Base-by-base conservation (phyloP, 106 monocot genomes). In the Triglochin maritima region DNA sequence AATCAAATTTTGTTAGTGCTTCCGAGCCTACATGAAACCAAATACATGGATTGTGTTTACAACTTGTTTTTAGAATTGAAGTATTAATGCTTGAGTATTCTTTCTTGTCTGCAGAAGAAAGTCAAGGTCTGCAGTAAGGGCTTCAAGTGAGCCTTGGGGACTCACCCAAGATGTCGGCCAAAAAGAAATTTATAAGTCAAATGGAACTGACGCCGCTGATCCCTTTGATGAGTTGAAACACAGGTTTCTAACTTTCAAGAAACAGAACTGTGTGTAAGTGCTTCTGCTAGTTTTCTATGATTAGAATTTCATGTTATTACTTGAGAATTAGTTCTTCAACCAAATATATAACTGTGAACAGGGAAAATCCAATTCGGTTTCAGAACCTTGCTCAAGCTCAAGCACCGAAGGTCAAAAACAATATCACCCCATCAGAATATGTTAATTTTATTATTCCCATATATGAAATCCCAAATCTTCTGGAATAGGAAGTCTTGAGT, bases 181-280 rank as follows among this genome's bases (percentile, higher is more conserved):
- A n/a, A 75, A 29, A 71, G 76, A 71, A 69, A 67, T 53, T 7
- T 62, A 60, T 10, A 78, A 47, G 49, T 42, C 73, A 71, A 66
- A 77, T 42, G 70, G 64, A 60, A 70, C 72, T 56, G 73, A 64
- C 73, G 48, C 49, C 60, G 53, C 66, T 42, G 90, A 86, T 78
- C 87, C 79, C 16, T 87, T 96, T 79, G 67, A 70, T 55, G 85
- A 83, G 45, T 60, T 96, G 69, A 84, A 88, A 74, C 9, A 17
- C 52, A 96, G 96, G 72, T 96, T 96, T 76, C 71, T 67, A 59
- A 53, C 64, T 69, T 96, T 91, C 78, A 96, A 88, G 74, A 81
- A 69, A 59, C 54, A 78, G 52, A 81, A 76, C 6, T 96, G 67
- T 62, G 1, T 91, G 96, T 96, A 88, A 81, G 96, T 74, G 29